Percentiles rank a stretch among this genome's conserved stretches.
Evolutionary conservation across 345 rosid genomes (phyloP).

Genomic region (Syzygium grande): DNA sequence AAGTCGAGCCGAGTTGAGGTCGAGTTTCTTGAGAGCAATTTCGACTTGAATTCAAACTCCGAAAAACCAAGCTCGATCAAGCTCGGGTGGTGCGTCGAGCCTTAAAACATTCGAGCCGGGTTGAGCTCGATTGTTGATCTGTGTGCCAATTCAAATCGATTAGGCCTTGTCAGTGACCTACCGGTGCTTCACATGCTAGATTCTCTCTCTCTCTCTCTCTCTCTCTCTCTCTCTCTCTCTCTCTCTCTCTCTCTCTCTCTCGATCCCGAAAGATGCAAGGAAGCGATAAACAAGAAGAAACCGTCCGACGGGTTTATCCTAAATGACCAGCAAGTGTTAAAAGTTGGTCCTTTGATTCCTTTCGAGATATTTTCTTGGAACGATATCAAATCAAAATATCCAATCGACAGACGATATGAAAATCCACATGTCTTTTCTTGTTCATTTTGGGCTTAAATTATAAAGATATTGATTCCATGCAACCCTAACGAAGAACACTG

Average conservation of each 20-base stretch:
- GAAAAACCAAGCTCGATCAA: not conserved
- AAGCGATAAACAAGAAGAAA: not conserved
- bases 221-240: not conserved
- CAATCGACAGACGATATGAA: not conserved
- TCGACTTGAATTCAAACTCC: not conserved
- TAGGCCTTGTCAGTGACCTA: not conserved
- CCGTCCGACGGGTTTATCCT: accelerated
- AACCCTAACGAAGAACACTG: not conserved
- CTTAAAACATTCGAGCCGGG: not conserved
- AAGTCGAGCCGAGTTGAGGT: not conserved
- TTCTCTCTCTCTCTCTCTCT: not conserved
- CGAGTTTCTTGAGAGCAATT: not conserved
- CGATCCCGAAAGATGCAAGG: not conserved
- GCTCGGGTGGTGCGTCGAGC: accelerated
- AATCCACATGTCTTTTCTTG: not conserved
- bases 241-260: not conserved
- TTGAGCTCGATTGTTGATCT: too few species aligned
- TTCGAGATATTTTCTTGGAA: not conserved
- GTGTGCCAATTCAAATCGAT: not conserved
- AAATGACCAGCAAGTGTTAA: not conserved
- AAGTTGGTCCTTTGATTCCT: not conserved
- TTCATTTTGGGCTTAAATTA: not conserved
- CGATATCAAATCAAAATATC: not conserved
- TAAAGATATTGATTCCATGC: not conserved
- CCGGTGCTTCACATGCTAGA: not conserved